These are phyloP conservation scores for Earliella scabrosa DNA, from an alignment of 1,284 basidiomycete genomes.

Conservation along the genomic window DNA sequence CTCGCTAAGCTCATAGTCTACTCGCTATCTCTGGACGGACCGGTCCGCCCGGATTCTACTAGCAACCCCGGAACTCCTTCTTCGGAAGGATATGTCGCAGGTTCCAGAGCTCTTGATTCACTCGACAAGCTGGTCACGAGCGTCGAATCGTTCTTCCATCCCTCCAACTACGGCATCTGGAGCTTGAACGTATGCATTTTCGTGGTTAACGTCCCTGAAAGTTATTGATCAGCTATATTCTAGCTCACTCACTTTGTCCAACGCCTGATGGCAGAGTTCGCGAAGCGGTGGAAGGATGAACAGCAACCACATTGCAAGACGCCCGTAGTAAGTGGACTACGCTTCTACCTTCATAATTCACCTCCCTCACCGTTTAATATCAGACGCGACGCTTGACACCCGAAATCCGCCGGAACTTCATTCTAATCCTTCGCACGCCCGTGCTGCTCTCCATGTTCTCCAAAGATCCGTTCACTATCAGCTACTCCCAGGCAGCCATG, in stretches of 20 bases:
- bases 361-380: no score
- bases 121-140: conserved; percentile 90
- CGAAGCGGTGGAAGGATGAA: conserved; percentile 85
- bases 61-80: conserved; percentile 37
- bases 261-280: conserved; percentile 82
- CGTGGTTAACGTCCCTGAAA: no score
- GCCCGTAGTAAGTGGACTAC: conserved; percentile 55
- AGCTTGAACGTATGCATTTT: conserved; percentile 52
- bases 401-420: conserved; percentile 84
- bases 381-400: conserved; percentile 81
- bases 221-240: no score
- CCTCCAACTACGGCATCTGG: conserved; percentile 80
- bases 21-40: conserved; percentile 88
- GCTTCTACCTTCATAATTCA: neutral
- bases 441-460: conserved; percentile 95
- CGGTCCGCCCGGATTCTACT: conserved; percentile 48
- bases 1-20: conserved; percentile 91
- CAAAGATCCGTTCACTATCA: conserved; percentile 76
- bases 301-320: conserved; percentile 82
- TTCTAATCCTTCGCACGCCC: conserved; percentile 83
- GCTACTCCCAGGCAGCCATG: conserved; percentile 72
- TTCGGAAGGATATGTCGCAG: conserved; percentile 70
- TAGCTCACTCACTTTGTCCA: conserved; percentile 80
- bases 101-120: conserved; percentile 89
- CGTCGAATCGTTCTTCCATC: conserved; percentile 93